A percentile compares a stretch with the other conserved stretches of the same genome.
Evolutionary conservation across 2,329 filamentous ascomycete genomes (phyloP).

Genomic region (Aureobasidium sp.): DNA sequence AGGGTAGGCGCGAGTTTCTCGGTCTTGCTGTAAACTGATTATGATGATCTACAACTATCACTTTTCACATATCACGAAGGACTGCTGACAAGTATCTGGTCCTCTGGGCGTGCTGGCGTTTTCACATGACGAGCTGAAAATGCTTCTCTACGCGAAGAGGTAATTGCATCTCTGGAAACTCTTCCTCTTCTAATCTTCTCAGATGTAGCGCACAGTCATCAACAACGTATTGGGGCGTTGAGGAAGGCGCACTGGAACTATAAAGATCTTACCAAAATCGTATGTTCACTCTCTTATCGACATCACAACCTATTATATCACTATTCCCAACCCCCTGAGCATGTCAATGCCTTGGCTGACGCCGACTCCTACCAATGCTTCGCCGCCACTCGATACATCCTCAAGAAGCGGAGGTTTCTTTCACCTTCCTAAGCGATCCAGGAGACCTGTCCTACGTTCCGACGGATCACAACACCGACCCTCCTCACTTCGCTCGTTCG

Average conservation of each 20-base stretch:
- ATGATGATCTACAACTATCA: neutral
- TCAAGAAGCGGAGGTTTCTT: neutral
- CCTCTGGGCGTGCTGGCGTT: neutral
- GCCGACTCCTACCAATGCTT: neutral
- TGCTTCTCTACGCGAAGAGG: neutral
- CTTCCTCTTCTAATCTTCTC: neutral
- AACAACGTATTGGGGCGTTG: neutral
- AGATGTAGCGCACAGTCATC: neutral
- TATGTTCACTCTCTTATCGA: neutral
- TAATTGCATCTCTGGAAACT: neutral
- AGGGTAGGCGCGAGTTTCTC: neutral
- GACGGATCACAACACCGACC: neutral
- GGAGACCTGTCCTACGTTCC: neutral
- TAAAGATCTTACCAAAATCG: neutral
- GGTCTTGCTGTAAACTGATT: neutral
- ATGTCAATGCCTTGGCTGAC: neutral
- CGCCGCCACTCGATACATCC: conserved; percentile 7
- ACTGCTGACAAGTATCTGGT: neutral
- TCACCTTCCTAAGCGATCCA: conserved; percentile 7
- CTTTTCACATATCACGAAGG: neutral
- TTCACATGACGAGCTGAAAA: neutral
- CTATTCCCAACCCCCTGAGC: neutral
- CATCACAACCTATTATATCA: neutral
- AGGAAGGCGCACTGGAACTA: neutral
- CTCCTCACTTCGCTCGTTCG: neutral